Percentiles rank a stretch among this genome's conserved stretches.
Evolutionary conservation across 352 stramenopile species (phyloP).

Genomic region (Pythium sukuiense): DNA sequence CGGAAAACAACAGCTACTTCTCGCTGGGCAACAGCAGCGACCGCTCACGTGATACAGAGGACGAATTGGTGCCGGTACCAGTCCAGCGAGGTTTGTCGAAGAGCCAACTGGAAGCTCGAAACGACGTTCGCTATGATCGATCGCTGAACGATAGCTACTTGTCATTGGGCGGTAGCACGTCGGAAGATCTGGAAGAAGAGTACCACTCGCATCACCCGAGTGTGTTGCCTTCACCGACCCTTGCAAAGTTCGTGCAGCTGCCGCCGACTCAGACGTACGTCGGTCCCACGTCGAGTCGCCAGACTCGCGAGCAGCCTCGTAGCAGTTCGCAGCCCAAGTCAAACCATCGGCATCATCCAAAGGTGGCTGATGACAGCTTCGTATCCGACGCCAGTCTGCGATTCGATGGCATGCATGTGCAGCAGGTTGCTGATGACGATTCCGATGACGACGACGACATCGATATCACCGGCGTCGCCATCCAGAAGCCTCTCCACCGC

Average conservation of each 20-base stretch:
- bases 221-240: constrained; percentile 15
- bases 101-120: neutral
- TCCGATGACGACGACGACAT: constrained; percentile 65
- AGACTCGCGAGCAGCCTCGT: constrained; percentile 5
- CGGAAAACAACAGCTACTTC: constrained; percentile 31
- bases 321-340: constrained; percentile 9
- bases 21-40: constrained; percentile 20
- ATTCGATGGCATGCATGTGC: constrained; percentile 42
- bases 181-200: constrained; percentile 28
- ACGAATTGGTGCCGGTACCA: neutral
- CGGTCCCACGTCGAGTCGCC: neutral
- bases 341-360: neutral
- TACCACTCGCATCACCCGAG: constrained; percentile 26
- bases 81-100: neutral
- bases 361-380: constrained; percentile 26
- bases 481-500: constrained; percentile 25
- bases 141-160: constrained; percentile 31
- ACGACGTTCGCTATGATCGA: constrained; percentile 18
- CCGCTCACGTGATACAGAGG: constrained; percentile 10
- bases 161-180: constrained; percentile 26
- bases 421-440: constrained; percentile 34
- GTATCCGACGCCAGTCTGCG: constrained; percentile 35
- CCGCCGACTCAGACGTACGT: constrained; percentile 9
- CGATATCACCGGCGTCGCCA: constrained; percentile 60
- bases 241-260: neutral